phyloP scores from a whole-genome alignment of 371 early-diverging fungal species.

The Globomyces sp. region DNA sequence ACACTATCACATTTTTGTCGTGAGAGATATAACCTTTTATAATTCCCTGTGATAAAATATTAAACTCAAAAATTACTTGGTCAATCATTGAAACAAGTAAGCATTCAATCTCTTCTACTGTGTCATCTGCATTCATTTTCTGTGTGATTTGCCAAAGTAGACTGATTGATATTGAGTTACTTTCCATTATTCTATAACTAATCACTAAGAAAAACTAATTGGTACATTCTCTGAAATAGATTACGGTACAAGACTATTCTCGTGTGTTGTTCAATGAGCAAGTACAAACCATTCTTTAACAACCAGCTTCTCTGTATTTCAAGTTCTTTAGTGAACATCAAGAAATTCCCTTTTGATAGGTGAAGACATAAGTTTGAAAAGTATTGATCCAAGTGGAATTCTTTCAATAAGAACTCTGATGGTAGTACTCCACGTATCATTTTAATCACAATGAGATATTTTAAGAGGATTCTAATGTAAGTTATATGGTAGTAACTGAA shows the following conservation, averaged over 20 bases:
- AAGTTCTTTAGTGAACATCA: slow-evolving; percentile 10
- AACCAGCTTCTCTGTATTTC: slow-evolving; percentile 8
- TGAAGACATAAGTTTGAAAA: background rate
- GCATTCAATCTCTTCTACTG: slow-evolving; percentile 25
- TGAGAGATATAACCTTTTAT: slow-evolving; percentile 28
- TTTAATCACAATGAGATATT: slow-evolving; percentile 20
- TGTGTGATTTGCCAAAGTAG: slow-evolving; percentile 6
- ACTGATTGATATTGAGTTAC: background rate
- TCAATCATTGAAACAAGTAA: slow-evolving; percentile 19
- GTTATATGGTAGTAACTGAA: background rate
- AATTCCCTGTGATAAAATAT: slow-evolving; percentile 14
- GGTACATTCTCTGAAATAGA: slow-evolving; percentile 9
- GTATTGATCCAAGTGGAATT: slow-evolving; percentile 9
- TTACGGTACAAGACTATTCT: slow-evolving; percentile 20
- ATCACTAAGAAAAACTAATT: background rate
- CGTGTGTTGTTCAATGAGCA: slow-evolving; percentile 16
- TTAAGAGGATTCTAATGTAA: slow-evolving; percentile 14
- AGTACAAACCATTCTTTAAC: slow-evolving; percentile 16
- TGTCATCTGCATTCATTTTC: slow-evolving; percentile 3
- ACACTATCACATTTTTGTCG: slow-evolving; percentile 9
- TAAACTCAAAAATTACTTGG: background rate
- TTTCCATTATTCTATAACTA: background rate
- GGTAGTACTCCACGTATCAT: slow-evolving; percentile 26
- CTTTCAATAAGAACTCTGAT: slow-evolving; percentile 9
- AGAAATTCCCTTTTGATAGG: slow-evolving; percentile 18